phyloP scores from a whole-genome alignment of 495 filamentous ascomycete species.

The Aspergillus saccharolyticus region DNA sequence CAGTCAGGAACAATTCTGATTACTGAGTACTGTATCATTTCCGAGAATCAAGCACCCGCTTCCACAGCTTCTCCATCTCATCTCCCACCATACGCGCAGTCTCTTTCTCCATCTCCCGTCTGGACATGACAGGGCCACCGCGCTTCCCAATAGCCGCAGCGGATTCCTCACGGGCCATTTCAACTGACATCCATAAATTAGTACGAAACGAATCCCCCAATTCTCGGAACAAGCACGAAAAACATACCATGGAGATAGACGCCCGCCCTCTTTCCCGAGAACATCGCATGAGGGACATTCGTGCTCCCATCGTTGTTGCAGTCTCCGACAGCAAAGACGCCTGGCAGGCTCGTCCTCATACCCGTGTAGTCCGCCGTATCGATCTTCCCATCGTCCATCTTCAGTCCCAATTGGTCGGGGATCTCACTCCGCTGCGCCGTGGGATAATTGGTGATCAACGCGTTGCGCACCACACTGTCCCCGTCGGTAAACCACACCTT shows the following conservation, averaged over 20 bases:
- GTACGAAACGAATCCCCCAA: background rate
- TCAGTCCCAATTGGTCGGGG: slow-evolving; percentile 36
- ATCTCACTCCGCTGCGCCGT: slow-evolving; percentile 39
- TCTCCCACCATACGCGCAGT: slow-evolving; percentile 27
- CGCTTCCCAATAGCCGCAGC: slow-evolving; percentile 32
- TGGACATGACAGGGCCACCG: slow-evolving; percentile 5
- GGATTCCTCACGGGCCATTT: slow-evolving; percentile 35
- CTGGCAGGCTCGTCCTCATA: slow-evolving; percentile 44
- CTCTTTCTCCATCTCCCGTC: slow-evolving; percentile 27
- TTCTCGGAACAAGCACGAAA: background rate
- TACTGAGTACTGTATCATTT: too few relatives aligned
- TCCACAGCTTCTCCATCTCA: slow-evolving; percentile 28
- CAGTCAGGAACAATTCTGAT: too few relatives aligned
- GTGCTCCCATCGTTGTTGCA: slow-evolving; percentile 52
- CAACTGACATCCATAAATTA: slow-evolving; percentile 19
- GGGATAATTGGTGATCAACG: slow-evolving; percentile 47
- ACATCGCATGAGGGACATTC: slow-evolving; percentile 58
- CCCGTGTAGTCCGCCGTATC: slow-evolving; percentile 28
- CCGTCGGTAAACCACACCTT: slow-evolving; percentile 49
- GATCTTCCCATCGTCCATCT: slow-evolving; percentile 41
- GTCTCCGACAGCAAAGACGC: slow-evolving; percentile 54
- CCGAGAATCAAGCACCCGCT: slow-evolving; percentile 10
- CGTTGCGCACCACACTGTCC: slow-evolving; percentile 35
- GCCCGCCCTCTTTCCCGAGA: slow-evolving; percentile 50
- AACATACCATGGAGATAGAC: slow-evolving; percentile 52